These are phyloP conservation scores for Polyrhizophydium stewartii DNA, from an alignment of 371 early-diverging fungal genomes.

Conservation along the genomic window DNA sequence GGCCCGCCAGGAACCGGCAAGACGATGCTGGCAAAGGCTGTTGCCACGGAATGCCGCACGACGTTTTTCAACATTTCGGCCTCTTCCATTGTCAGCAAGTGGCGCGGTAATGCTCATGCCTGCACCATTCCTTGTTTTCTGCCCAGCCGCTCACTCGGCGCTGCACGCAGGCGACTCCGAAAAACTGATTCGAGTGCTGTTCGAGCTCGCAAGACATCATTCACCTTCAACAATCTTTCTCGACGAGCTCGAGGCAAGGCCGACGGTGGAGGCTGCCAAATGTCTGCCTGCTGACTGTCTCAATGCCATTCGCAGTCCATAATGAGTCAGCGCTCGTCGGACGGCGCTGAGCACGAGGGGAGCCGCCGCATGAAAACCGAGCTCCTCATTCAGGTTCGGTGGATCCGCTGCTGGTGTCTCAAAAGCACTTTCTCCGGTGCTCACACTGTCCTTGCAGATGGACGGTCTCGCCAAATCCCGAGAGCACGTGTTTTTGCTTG, in stretches of 20 bases:
- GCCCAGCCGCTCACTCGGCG: neutral
- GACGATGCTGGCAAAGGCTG: slow-evolving; percentile 94
- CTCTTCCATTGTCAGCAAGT: slow-evolving; percentile 62
- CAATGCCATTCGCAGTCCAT: slow-evolving; percentile 22
- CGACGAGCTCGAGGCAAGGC: slow-evolving; percentile 45
- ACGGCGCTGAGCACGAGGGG: slow-evolving; percentile 49
- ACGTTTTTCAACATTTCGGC: slow-evolving; percentile 69
- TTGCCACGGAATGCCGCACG: slow-evolving; percentile 49
- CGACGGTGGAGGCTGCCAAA: neutral
- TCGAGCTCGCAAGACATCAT: slow-evolving; percentile 49
- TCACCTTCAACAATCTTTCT: slow-evolving; percentile 53
- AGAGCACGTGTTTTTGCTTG: slow-evolving; percentile 46
- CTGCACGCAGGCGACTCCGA: slow-evolving; percentile 42
- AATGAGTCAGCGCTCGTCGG: slow-evolving; percentile 42
- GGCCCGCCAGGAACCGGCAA: slow-evolving; percentile 96
- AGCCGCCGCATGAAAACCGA: slow-evolving; percentile 56
- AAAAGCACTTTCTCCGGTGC: neutral
- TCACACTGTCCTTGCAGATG: slow-evolving; percentile 18
- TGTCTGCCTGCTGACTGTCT: neutral
- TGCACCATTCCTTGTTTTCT: neutral
- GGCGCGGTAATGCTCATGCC: slow-evolving; percentile 45
- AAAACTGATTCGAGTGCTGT: slow-evolving; percentile 49
- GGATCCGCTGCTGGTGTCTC: neutral
- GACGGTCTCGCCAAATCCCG: slow-evolving; percentile 41
- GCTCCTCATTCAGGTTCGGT: slow-evolving; percentile 43